Conservation (phyloP, 306 rosid genomes). For the Quercus parvula region DNA sequence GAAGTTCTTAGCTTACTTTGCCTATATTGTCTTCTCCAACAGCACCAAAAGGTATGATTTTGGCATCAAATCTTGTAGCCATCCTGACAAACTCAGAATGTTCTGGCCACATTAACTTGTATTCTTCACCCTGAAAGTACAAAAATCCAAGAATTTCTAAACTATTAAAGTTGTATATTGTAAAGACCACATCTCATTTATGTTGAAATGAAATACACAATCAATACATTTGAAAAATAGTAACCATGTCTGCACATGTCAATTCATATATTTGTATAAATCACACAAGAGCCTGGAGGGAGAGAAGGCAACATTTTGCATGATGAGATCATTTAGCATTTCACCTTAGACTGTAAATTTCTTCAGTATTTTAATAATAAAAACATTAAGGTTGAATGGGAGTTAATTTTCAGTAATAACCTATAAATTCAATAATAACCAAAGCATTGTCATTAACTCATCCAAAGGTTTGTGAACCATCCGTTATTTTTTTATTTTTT, state of each 20-base stretch:
- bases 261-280: not conserved
- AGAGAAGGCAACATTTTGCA: not conserved
- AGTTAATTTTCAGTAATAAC: not conserved
- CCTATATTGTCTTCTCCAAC: slow-evolving; percentile 94
- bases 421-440: not conserved
- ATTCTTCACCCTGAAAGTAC: slow-evolving; percentile 72
- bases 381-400: not conserved
- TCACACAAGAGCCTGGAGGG: not conserved
- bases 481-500: not conserved
- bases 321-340: not conserved
- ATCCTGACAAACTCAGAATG: slow-evolving; percentile 86
- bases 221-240: not conserved
- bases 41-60: slow-evolving; percentile 80
- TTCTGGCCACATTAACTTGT: slow-evolving; percentile 91
- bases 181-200: not conserved
- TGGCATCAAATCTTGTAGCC: slow-evolving; percentile 95
- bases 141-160: not conserved
- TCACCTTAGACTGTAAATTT: not conserved
- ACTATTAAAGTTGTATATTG: not conserved
- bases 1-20: slow-evolving; percentile 41
- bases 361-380: not conserved
- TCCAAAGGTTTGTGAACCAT: not conserved
- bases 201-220: not conserved
- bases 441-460: not conserved
- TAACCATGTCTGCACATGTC: not conserved